A percentile compares a stretch with the other conserved stretches of the same genome.
These are phyloP conservation scores for Wallacemonas collosoma DNA, from an alignment of 208 protist genomes.

Conservation along the genomic window DNA sequence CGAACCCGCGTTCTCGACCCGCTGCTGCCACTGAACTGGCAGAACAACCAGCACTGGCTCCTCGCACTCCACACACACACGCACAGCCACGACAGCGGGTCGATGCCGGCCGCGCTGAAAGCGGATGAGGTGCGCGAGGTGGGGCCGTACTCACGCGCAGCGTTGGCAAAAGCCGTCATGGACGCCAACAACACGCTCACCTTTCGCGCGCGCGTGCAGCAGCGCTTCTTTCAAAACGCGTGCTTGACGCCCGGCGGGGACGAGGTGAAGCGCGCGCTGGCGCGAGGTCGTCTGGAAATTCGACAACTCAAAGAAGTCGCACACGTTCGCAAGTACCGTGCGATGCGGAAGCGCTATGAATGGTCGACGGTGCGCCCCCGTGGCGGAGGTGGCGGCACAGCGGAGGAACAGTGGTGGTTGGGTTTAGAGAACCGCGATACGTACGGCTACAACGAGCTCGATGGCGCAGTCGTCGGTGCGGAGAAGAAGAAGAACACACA, in stretches of 20 bases:
- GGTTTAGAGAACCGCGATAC: constrained; percentile 56
- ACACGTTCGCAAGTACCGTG: constrained; percentile 64
- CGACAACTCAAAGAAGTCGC: constrained; percentile 52
- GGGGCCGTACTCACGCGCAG: neutral
- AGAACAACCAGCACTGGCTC: constrained; percentile 19
- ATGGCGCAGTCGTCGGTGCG: constrained; percentile 10
- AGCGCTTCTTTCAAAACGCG: constrained; percentile 47
- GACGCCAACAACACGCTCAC: constrained; percentile 18
- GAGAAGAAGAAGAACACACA: too few species aligned
- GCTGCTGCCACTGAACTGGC: constrained; percentile 33
- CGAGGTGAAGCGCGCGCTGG: constrained; percentile 65
- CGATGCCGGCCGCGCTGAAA: too few species aligned
- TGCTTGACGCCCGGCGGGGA: constrained; percentile 31
- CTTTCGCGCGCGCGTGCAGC: constrained; percentile 60
- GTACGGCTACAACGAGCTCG: constrained; percentile 39
- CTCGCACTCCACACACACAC: neutral
- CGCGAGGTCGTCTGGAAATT: constrained; percentile 56
- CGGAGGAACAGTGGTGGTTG: constrained; percentile 33
- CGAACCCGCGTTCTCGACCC: constrained; percentile 13
- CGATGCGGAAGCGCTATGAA: constrained; percentile 65
- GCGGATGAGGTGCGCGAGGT: too few species aligned
- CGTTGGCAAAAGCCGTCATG: constrained; percentile 7
- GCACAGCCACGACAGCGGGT: neutral
- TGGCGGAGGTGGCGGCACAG: constrained; percentile 17
- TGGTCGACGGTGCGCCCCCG: constrained; percentile 50